Conservation (phyloP, 306 rosid genomes). For the Gastrolobium villosum region DNA sequence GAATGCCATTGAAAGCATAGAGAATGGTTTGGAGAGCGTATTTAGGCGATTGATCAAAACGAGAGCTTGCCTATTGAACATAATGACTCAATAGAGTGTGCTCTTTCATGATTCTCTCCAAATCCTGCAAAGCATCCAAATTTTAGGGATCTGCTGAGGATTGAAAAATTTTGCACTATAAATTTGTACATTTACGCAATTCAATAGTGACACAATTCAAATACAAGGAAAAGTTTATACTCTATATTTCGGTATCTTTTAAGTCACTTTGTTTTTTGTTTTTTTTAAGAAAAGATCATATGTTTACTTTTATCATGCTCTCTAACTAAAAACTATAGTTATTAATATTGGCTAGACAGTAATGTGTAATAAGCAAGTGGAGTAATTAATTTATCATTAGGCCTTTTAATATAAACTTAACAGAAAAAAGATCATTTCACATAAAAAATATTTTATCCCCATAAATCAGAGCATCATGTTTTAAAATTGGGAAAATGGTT, state of each 20-base stretch:
- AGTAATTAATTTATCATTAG: neutral
- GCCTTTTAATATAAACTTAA: neutral
- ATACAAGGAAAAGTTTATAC: constrained; percentile 4
- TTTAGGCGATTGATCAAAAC: constrained; percentile 67
- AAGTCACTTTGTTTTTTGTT: neutral
- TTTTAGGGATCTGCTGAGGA: neutral
- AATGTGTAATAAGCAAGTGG: neutral
- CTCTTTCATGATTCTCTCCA: neutral
- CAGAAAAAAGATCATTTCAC: neutral
- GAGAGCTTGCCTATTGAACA: constrained; percentile 70
- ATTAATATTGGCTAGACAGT: neutral
- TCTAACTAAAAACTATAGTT: neutral
- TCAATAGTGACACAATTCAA: neutral
- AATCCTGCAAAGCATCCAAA: constrained; percentile 1
- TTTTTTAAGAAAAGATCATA: neutral
- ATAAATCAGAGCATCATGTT: no score
- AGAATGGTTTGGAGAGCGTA: constrained; percentile 60
- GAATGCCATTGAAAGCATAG: constrained; percentile 58
- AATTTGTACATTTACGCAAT: constrained; percentile 11
- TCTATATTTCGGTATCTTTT: neutral
- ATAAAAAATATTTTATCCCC: no score
- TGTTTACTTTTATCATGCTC: neutral
- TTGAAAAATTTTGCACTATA: constrained; percentile 15
- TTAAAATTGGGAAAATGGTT: no score
- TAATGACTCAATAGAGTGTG: constrained; percentile 54